phyloP scores from a whole-genome alignment of 495 filamentous ascomycete genomes.

The Acidiella bohemica region DNA sequence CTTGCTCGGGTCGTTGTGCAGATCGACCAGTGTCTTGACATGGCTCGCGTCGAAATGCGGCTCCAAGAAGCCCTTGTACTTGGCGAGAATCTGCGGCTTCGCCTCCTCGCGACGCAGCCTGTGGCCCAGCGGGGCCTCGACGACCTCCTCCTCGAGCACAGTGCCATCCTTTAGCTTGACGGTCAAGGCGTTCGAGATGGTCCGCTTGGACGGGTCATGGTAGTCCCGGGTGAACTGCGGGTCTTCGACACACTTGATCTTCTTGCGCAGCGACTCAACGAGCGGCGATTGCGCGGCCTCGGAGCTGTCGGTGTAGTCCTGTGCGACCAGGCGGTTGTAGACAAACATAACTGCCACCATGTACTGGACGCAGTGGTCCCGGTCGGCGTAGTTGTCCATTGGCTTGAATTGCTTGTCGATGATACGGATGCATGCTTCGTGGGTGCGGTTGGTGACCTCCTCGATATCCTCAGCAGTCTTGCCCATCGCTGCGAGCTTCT shows the following conservation, averaged over 20 bases:
- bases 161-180: slow-evolving; percentile 92
- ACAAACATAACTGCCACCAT: slow-evolving; percentile 94
- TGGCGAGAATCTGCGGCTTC: slow-evolving; percentile 86
- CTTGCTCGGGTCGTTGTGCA: slow-evolving; percentile 57
- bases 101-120: slow-evolving; percentile 84
- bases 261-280: slow-evolving; percentile 76
- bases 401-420: slow-evolving; percentile 99
- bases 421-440: slow-evolving; percentile 95
- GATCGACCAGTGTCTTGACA: slow-evolving; percentile 62
- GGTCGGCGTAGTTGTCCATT: slow-evolving; percentile 98
- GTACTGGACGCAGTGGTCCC: slow-evolving; percentile 97
- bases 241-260: slow-evolving; percentile 92
- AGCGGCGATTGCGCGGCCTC: slow-evolving; percentile 83
- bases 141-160: slow-evolving; percentile 77
- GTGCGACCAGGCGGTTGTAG: slow-evolving; percentile 80
- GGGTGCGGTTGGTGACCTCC: slow-evolving; percentile 80
- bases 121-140: slow-evolving; percentile 92
- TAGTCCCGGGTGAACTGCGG: slow-evolving; percentile 87
- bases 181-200: slow-evolving; percentile 89
- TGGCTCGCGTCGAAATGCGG: slow-evolving; percentile 64
- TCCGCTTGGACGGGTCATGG: slow-evolving; percentile 81
- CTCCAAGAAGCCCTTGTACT: slow-evolving; percentile 83
- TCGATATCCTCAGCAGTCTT: slow-evolving; percentile 94
- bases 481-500: slow-evolving; percentile 64
- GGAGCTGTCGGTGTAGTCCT: slow-evolving; percentile 79